Percentiles rank a stretch among this genome's conserved stretches.
Evolutionary conservation across 1,284 basidiomycete species (phyloP).

Genomic region (Tremellales sp.): DNA sequence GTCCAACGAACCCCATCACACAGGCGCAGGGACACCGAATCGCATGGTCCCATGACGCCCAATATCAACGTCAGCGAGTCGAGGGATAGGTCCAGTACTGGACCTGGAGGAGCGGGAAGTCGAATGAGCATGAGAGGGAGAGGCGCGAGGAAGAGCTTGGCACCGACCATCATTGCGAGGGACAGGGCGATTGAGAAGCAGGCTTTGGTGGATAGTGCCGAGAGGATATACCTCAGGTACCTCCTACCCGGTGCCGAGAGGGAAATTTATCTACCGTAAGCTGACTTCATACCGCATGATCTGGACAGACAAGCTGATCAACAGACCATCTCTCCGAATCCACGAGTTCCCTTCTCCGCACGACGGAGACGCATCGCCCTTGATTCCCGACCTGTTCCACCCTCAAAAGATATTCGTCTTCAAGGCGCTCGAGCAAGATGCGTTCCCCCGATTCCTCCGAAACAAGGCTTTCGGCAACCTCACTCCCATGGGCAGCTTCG

Average conservation of each 20-base stretch:
- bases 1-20: constrained; percentile 11
- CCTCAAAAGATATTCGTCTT: constrained; percentile 96
- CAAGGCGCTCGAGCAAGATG: constrained; percentile 93
- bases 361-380: constrained; percentile 73
- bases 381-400: constrained; percentile 96
- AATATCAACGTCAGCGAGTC: neutral
- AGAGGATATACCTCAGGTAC: constrained; percentile 92
- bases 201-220: constrained; percentile 87
- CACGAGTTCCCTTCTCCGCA: constrained; percentile 51
- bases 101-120: constrained; percentile 3
- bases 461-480: constrained; percentile 96
- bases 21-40: constrained; percentile 38
- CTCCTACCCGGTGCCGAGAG: constrained; percentile 61
- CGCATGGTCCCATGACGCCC: constrained; percentile 21
- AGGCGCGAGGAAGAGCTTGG: constrained; percentile 36
- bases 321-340: constrained; percentile 41
- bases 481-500: constrained; percentile 81
- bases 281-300: constrained; percentile 57
- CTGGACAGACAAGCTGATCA: constrained; percentile 35
- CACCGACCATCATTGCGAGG: constrained; percentile 82
- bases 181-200: constrained; percentile 82
- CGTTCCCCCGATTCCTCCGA: constrained; percentile 92
- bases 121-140: constrained; percentile 13
- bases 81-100: constrained; percentile 13
- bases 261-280: constrained; percentile 86